Conservation (phyloP, 2,329 filamentous ascomycete genomes). For the Colletotrichum lini region DNA sequence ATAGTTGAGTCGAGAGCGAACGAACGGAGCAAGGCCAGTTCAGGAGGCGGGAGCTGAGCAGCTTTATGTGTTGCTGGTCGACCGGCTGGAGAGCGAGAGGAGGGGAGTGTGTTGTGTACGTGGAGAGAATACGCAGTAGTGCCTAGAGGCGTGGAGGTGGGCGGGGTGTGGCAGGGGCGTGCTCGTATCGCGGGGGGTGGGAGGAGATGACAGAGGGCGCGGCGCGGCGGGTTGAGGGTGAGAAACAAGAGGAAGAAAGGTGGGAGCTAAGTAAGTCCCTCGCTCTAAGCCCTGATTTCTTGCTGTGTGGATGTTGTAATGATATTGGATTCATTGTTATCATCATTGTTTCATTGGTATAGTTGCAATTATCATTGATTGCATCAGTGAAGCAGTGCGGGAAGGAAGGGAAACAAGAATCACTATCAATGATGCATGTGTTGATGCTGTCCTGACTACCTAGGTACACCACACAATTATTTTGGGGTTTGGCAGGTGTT, state of each 20-base stretch:
- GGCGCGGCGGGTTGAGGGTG: slow-evolving; percentile 26
- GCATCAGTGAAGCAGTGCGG: neutral
- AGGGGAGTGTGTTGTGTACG: slow-evolving; percentile 42
- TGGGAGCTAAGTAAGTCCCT: slow-evolving; percentile 1
- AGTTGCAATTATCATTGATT: too few species aligned
- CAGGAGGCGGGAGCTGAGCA: slow-evolving; percentile 45
- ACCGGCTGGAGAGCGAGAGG: slow-evolving; percentile 25
- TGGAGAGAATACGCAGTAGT: slow-evolving; percentile 40
- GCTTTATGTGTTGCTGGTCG: slow-evolving; percentile 43
- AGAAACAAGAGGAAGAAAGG: slow-evolving; percentile 16
- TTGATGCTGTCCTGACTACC: neutral
- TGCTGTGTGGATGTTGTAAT: slow-evolving; percentile 7
- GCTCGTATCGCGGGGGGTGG: slow-evolving; percentile 28
- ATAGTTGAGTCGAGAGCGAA: slow-evolving; percentile 40
- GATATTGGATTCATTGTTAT: slow-evolving; percentile 3
- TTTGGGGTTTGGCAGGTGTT: slow-evolving; percentile 1
- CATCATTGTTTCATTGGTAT: too few species aligned
- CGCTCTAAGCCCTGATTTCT: neutral
- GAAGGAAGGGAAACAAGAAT: slow-evolving; percentile 21
- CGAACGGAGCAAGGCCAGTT: slow-evolving; percentile 30
- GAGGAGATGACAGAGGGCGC: slow-evolving; percentile 30
- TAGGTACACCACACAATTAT: neutral
- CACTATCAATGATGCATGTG: neutral
- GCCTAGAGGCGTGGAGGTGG: slow-evolving; percentile 39
- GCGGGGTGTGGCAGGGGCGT: slow-evolving; percentile 41